Percentiles rank a stretch among this genome's conserved stretches.
phyloP scores from a whole-genome alignment of 108 stramenopile genomes.

The Fragilaria crotonensis region DNA sequence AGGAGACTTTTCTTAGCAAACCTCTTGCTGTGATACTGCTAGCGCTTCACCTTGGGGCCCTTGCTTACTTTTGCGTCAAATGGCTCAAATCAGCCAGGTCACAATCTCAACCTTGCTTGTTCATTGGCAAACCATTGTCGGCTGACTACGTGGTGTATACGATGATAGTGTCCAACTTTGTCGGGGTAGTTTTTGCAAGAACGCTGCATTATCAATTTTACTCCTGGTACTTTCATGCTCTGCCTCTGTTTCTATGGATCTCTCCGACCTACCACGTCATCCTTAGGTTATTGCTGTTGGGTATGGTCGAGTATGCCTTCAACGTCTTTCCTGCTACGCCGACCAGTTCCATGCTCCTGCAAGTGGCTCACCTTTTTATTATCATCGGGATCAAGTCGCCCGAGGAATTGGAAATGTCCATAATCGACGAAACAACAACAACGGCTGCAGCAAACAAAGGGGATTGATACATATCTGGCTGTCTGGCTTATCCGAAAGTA shows the following conservation, averaged over 20 bases:
- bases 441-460: no score
- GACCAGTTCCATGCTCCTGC: constrained; percentile 69
- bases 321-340: constrained; percentile 90
- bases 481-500: no score
- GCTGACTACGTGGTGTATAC: constrained; percentile 67
- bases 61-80: constrained; percentile 49
- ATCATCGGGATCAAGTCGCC: not conserved
- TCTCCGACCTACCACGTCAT: constrained; percentile 24
- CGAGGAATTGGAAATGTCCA: not conserved
- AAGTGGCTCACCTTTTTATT: constrained; percentile 53
- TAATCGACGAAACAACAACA: no score
- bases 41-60: constrained; percentile 36
- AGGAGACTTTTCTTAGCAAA: constrained; percentile 79
- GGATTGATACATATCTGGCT: no score
- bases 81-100: constrained; percentile 37
- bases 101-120: constrained; percentile 9
- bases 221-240: constrained; percentile 87
- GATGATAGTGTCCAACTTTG: constrained; percentile 87
- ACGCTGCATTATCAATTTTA: constrained; percentile 98
- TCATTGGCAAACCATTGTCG: constrained; percentile 11
- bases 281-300: constrained; percentile 23
- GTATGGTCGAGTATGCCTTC: constrained; percentile 75
- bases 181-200: constrained; percentile 91
- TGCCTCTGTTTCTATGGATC: constrained; percentile 74
- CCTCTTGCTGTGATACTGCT: constrained; percentile 56